Evolutionary conservation across 2,329 filamentous ascomycete species (phyloP).

Genomic region (Aspergillus fructus): DNA sequence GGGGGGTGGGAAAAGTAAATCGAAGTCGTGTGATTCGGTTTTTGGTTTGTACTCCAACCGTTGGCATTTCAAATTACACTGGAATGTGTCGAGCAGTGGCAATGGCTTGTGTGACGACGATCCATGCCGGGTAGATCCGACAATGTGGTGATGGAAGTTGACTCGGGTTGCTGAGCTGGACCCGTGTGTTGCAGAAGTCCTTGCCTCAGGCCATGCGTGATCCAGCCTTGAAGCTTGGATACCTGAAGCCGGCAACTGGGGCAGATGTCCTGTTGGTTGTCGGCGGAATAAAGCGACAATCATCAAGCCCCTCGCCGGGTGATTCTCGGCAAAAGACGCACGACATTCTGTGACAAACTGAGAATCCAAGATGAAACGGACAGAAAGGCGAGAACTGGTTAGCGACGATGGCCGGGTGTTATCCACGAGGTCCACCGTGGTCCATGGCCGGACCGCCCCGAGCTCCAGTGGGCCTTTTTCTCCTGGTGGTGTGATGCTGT

Average conservation of each 20-base stretch:
- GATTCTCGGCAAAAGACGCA: background rate
- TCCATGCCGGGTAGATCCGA: slow-evolving; percentile 17
- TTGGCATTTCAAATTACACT: background rate
- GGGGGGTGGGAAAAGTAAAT: background rate
- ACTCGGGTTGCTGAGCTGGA: background rate
- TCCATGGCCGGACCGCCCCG: slow-evolving; percentile 4
- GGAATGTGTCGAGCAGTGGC: background rate
- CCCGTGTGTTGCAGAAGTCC: background rate
- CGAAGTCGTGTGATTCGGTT: background rate
- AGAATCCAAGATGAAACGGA: background rate
- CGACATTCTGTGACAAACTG: background rate
- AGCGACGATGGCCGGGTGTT: background rate
- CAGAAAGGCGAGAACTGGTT: background rate
- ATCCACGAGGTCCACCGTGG: background rate
- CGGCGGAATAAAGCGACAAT: background rate
- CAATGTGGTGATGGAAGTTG: slow-evolving; percentile 18
- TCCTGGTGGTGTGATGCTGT: no score
- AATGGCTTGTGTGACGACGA: background rate
- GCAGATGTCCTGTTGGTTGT: background rate
- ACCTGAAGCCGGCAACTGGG: background rate
- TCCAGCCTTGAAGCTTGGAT: background rate
- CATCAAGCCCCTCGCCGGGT: background rate
- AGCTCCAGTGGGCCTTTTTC: background rate
- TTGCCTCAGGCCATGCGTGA: background rate
- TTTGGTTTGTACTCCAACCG: background rate